Evolutionary conservation across 345 rosid genomes (phyloP), one percentile per base, ranked within the genome.

Genomic region (Populus simonii): DNA sequence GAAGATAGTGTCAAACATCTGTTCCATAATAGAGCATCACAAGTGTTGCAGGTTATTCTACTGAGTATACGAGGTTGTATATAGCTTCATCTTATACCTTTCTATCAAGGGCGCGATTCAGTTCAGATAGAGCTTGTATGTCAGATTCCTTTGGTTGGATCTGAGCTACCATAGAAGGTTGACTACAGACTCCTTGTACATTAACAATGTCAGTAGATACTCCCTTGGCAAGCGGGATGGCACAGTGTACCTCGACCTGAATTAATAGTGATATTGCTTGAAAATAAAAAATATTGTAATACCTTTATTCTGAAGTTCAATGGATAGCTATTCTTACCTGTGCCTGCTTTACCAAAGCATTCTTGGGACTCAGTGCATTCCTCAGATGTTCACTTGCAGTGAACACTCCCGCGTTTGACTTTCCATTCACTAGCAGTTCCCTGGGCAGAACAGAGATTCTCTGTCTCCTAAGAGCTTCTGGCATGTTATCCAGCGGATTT

Each of bases 401-500:
- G 43, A 71, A 33, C 53, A 72, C 78, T 53, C 86, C 88, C 82
- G 75, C 75, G 83, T 87, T 83, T 51, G 87, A 36, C 70, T 81
- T 75, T 70, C 90, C 92, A 74, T 85, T 87, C 68, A 83, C 81
- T 77, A 84, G 89, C 74, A 79, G 68, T 79, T 87, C 96, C 80
- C 86, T 87, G 75, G 89, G 83, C 35, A 82, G 33, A 74, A 74
- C 70, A 63, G 87, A 74, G 61, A 80, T 79, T 80, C 84, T 86
- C 59, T 87, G 89, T 84, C 85, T 93, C 84, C 90, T 86, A 79
- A 92, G 90, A 84, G 88, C 88, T 82, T 92, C 98, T 23, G 98
- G 97, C 94, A 96, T 90, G 86, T 89, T 94, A 39, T 92, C 97
- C 80, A 89, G 76, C 6, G 93, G 91, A 87, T 94, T 89, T 78